Percentiles rank a stretch among this genome's conserved stretches.
Conservation (phyloP, 2,329 filamentous ascomycete species). For the Microsporum audouinii region DNA sequence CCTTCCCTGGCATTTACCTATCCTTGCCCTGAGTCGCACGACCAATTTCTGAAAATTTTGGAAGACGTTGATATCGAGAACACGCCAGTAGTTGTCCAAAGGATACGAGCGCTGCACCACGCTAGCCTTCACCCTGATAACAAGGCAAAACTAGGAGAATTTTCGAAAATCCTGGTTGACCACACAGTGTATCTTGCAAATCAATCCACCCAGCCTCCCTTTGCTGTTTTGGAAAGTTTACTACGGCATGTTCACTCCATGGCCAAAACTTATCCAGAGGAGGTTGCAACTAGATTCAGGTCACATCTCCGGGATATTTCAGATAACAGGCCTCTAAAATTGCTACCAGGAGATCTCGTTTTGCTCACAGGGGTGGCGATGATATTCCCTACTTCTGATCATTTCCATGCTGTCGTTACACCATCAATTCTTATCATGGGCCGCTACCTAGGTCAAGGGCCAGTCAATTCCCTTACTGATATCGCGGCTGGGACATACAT, state of each 20-base stretch:
- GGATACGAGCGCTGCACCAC: conserved; percentile 85
- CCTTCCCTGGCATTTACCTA: conserved; percentile 66
- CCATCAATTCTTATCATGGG: conserved; percentile 77
- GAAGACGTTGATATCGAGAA: conserved; percentile 51
- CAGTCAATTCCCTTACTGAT: conserved; percentile 54
- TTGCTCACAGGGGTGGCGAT: conserved; percentile 72
- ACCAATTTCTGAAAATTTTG: conserved; percentile 58
- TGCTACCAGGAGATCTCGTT: conserved; percentile 60
- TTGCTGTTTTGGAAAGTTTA: conserved; percentile 62
- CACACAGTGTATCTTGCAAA: conserved; percentile 50
- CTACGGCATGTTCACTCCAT: conserved; percentile 88
- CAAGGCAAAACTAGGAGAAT: conserved; percentile 62
- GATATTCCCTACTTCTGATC: conserved; percentile 89
- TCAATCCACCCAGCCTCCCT: conserved; percentile 42
- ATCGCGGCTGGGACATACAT: conserved; percentile 65
- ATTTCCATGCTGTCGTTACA: conserved; percentile 91
- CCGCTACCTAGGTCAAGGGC: conserved; percentile 68
- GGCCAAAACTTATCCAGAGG: conserved; percentile 69
- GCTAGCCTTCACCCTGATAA: conserved; percentile 75
- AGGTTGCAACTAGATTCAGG: conserved; percentile 67
- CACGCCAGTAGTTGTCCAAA: conserved; percentile 68
- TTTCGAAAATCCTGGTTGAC: conserved; percentile 38
- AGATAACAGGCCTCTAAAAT: conserved; percentile 40
- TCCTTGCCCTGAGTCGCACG: conserved; percentile 66
- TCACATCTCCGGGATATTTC: conserved; percentile 52